Base-by-base conservation (phyloP, 345 rosid genomes). In the Orychophragmus violaceus region DNA sequence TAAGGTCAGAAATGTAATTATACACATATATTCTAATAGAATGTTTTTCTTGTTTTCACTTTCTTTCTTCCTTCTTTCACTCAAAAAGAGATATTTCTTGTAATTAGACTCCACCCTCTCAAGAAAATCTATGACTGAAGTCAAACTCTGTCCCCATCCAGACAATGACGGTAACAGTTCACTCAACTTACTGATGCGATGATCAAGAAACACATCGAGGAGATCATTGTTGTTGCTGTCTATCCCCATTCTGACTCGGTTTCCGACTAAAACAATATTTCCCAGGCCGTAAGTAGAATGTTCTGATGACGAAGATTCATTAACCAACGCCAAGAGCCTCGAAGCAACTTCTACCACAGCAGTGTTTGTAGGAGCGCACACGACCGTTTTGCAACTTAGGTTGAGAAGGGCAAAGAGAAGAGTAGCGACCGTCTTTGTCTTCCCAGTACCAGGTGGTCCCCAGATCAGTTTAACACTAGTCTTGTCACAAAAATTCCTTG, bases 361-460 rank as follows among this genome's bases (percentile, higher is more conserved):
- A 4, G 74, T 70, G 53, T 77, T 80, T 19, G n/a, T n/a, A n/a
- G n/a, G n/a, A n/a, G n/a, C n/a, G n/a, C n/a, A n/a, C n/a, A n/a
- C n/a, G n/a, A n/a, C 63, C 0, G 80, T 69, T 52, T 72, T 72
- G 64, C 75, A 74, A 13, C 67, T 59, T 71, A 56, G 33, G 4
- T 35, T 59, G 37, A 78, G 72, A 16, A 82, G 78, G 4, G 55
- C 42, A 36, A 56, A 30, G 29, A 82, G 53, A 30, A 82, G 52
- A 0, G 49, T 9, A 41, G 80, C 61, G 4, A 70, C 58, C 0
- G 79, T 82, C 53, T 70, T 76, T 33, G 86, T 82, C 13, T 82
- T 82, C 2, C 83, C 83, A 0, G 83, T 82, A 16, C 86, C 82
- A 8, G 86, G 86, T 2, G 86, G 86, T 2, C 83, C 86, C 82